These are phyloP conservation scores for Aspergillus hiratsukae DNA, from an alignment of 2,329 filamentous ascomycete genomes.

Conservation along the genomic window DNA sequence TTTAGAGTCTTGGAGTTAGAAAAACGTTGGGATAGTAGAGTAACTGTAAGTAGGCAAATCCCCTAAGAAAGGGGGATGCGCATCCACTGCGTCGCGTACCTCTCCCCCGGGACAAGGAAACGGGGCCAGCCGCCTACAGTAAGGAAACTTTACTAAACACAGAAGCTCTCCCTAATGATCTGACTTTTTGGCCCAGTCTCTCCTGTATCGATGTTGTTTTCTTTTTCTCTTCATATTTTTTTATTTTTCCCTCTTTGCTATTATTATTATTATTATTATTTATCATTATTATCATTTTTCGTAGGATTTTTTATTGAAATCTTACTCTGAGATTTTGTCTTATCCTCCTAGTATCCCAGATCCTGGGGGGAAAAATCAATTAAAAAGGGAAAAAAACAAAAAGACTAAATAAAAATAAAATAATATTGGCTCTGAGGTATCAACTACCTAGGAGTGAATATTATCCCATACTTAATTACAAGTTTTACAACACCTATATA, in stretches of 20 bases:
- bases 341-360: neutral
- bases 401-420: neutral
- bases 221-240: constrained; percentile 7
- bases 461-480: neutral
- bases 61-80: constrained; percentile 25
- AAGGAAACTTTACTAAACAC: constrained; percentile 16
- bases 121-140: constrained; percentile 27
- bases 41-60: constrained; percentile 3
- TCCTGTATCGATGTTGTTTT: constrained; percentile 1
- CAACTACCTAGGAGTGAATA: neutral
- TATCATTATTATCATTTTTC: constrained; percentile 6
- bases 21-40: constrained; percentile 3
- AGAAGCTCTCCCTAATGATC: constrained; percentile 5
- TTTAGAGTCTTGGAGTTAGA: neutral
- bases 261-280: neutral
- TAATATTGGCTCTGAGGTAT: neutral
- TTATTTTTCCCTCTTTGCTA: constrained; percentile 2
- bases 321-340: constrained; percentile 4
- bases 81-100: constrained; percentile 24
- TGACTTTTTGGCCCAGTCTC: neutral
- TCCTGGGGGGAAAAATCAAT: neutral
- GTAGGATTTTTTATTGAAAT: constrained; percentile 4
- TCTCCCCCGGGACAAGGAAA: constrained; percentile 28
- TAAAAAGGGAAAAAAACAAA: neutral
- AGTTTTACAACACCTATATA: constrained; percentile 27